Base-by-base conservation (phyloP, 225 moss, liverwort and hornwort species). In the Physcomitrellopsis africana region DNA sequence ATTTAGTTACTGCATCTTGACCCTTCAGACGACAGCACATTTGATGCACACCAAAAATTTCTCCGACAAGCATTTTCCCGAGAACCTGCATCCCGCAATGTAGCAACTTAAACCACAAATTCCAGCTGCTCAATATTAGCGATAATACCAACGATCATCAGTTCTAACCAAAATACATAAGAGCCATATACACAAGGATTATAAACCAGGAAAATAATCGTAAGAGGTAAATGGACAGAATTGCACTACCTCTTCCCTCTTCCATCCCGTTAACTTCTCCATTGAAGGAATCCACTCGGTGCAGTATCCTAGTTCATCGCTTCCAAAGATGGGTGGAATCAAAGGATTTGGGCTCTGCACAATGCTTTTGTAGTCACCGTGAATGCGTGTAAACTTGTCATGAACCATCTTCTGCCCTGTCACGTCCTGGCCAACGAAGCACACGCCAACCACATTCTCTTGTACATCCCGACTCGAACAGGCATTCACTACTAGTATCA, bases 391-490 rank as follows among this genome's bases (percentile, higher is more conserved):
- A 58, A 87, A 87, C 63, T 84, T 87, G 67, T 87, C 84, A 22
- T 57, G 78, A 2, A 87, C 87, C 73, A 79, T 10, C 70, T 84
- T 87, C n/a, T 87, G 87, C 9, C 81, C 73, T 29, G 86, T 87
- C 73, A 87, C 76, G 51, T 87, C 86, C 73, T 87, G 86, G 20
- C 86, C 86, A 27, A 87, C 86, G 41, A 87, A 87, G 75, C 86
- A 87, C 69, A 87, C 86, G 14, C 86, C 86, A 3, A 87, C 84
- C 37, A 87, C 86, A 70, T 73, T 84, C 70, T 87, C 86, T 70
- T 76, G 83, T 9, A 87, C 81, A 37, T 87, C 81, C 45, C 86
- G 81, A 76, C 86, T 87, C 2, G 83, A 81, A 42, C 86, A 87
- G 32, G 86, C 86, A 57, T 87, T 87, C 42, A 87, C 86, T 14